Evolutionary conservation across 805 yeast species (phyloP).

Genomic region (Saturnispora mendoncae): DNA sequence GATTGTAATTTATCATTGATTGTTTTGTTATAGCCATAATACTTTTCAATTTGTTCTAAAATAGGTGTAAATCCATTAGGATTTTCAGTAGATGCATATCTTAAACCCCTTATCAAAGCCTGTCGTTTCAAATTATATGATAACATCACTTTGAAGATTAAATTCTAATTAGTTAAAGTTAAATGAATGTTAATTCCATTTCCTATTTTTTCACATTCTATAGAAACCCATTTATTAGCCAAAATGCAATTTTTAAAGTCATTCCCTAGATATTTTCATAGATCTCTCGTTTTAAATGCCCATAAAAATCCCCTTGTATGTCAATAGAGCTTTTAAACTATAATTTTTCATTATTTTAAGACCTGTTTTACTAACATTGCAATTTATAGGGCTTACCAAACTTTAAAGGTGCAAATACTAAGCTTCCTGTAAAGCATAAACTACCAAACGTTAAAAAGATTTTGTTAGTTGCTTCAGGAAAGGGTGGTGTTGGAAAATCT

Average conservation of each 20-base stretch:
- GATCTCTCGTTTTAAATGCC: neutral
- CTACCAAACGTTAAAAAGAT: conserved; percentile 57
- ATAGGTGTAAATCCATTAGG: neutral
- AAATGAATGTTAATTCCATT: too few relatives aligned
- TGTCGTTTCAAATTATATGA: too few relatives aligned
- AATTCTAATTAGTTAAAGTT: too few relatives aligned
- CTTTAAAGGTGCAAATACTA: conserved; percentile 34
- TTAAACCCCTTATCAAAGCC: too few relatives aligned
- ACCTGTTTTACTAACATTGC: conserved; percentile 10
- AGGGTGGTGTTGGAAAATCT: conserved; percentile 79
- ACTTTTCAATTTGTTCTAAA: conserved; percentile 4
- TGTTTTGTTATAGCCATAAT: conserved; percentile 11
- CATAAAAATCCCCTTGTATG: conserved; percentile 52
- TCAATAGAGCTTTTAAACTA: conserved; percentile 8
- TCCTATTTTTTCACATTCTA: too few relatives aligned
- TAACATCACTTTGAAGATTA: too few relatives aligned
- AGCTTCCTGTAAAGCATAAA: conserved; percentile 43
- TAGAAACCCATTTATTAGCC: too few relatives aligned
- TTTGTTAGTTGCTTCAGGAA: conserved; percentile 63
- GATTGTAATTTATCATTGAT: conserved; percentile 15
- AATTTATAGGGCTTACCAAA: conserved; percentile 36
- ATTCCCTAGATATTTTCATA: conserved; percentile 8
- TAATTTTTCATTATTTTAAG: neutral
- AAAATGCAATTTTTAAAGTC: conserved; percentile 1
- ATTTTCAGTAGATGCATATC: neutral